Evolutionary conservation across 495 filamentous ascomycete genomes (phyloP), one percentile per base, ranked within the genome.

Genomic region (Xylaria cubensis): DNA sequence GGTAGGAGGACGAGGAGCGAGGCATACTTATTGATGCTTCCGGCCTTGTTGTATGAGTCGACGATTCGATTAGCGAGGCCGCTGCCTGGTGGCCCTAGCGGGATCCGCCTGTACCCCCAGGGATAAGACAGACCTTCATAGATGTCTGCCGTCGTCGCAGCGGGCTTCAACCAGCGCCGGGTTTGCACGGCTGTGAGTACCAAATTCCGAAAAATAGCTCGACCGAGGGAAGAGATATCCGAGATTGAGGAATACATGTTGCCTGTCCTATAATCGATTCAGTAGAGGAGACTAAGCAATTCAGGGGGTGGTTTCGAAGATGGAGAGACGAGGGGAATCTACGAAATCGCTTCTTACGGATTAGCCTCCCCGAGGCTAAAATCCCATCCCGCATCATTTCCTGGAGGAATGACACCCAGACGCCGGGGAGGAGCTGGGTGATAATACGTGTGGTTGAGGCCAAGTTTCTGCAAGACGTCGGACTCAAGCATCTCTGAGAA

Each of bases 111-210:
- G 41, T 90, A 86, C 42, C 90, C 89, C 88, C 88, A 91, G 0
- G 90, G 89, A 1, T 85, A 84, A 24, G 88, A 84, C 6, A 90
- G 78, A 13, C 82, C 80, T 36, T 83, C 78, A 21, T 75, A 74
- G 0, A 86, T 75, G 44, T 84, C 82, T 4, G 88, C 81, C 3
- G 88, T 88, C 29, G 86, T 80, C 0, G 82, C 73, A 8, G 72
- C 56, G 0, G 89, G 90, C 71, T 90, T 89, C 59, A 92, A 79
- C 90, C 88, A 91, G 51, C 83, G 76, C 69, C 86, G 82, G 0
- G 89, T 90, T 17, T 81, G 68, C 3, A 79, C 74, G 0, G 83
- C 77, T 0, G 81, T 61, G 1, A 91, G 76, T 0, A 91, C 78
- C 0, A 82, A 81, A 21, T 82, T 85, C 19, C 78, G 80, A 29